A percentile compares a stretch with the other conserved stretches of the same genome.
Evolutionary conservation across 2,329 filamentous ascomycete species (phyloP).

Genomic region (Apiospora phragmitis): DNA sequence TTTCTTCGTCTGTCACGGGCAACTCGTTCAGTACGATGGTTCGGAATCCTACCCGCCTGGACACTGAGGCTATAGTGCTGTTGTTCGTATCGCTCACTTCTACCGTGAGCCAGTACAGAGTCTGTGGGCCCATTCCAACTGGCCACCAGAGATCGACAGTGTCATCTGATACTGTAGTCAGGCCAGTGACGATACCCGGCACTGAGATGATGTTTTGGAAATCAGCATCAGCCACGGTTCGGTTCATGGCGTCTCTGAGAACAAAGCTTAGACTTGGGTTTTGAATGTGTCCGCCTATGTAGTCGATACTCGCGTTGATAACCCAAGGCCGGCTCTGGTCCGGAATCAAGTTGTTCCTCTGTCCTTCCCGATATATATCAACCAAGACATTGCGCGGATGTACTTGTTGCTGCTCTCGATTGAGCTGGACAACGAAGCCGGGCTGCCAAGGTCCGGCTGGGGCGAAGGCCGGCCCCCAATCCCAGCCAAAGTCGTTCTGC

Average conservation of each 20-base stretch:
- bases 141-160: constrained; percentile 63
- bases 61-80: constrained; percentile 41
- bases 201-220: constrained; percentile 27
- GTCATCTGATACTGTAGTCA: constrained; percentile 40
- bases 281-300: constrained; percentile 43
- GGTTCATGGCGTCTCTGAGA: constrained; percentile 41
- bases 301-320: constrained; percentile 61
- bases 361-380: constrained; percentile 59
- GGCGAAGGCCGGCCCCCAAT: constrained; percentile 59
- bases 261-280: constrained; percentile 46
- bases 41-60: constrained; percentile 59
- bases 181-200: constrained; percentile 47
- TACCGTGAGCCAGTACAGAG: constrained; percentile 56
- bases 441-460: constrained; percentile 64
- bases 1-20: constrained; percentile 53
- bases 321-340: constrained; percentile 59
- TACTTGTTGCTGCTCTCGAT: constrained; percentile 30
- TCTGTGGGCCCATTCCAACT: constrained; percentile 54
- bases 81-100: constrained; percentile 36
- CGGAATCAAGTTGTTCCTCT: constrained; percentile 58
- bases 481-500: constrained; percentile 64
- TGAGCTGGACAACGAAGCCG: constrained; percentile 55
- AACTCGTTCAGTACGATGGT: constrained; percentile 61
- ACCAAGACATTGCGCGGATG: constrained; percentile 48
- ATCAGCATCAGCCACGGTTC: not conserved